Evolutionary conservation across 768 basidiomycete species (phyloP), one percentile per base, ranked within the genome.

Genomic region (Suillus spraguei): DNA sequence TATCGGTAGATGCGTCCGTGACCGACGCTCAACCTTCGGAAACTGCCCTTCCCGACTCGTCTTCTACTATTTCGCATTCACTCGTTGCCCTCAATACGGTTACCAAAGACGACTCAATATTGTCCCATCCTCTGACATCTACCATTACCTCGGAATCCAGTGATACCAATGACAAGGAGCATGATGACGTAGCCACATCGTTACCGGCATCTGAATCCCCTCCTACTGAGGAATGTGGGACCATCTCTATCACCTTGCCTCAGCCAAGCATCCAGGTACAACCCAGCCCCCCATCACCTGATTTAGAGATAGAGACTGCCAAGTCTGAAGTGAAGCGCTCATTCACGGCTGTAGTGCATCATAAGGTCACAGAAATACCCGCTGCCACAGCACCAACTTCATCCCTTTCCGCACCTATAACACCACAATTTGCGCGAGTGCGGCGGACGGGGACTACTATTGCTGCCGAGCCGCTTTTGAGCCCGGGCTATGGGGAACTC

Each of bases 321-420:
- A 66, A 24, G 22, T 46, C 59, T 14, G 67, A 64, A 49, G 61
- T 47, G 36, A 76, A 65, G 50, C 28, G 66, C 13, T 75, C 78
- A 5, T 88, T 88, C 73, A 80, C 76, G 55, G 85, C 87, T 32
- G 82, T 87, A 17, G 87, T 88, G 46, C 87, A 87, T 66, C 74
- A 79, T 64, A 87, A 83, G 68, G 78, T 84, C 33, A 76, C 79
- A 5, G 85, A 86, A 59, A 54, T 63, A 2, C 53, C 70, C 22
- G 61, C 68, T 35, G 22, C 70, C 11, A 61, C 62, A 8, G 60
- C 59, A 13, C 78, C 78, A 1, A 38, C 61, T 28, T 33, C 64
- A 6, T 60, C 60, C 53, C 73, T 70, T 38, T 64, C 64, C 9
- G 63, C 67, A 10, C 58, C 68, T 13, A 68, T 68, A 52, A 71